Conservation (phyloP, 164 flowering plant genomes). For the Cinnamomum chago region DNA sequence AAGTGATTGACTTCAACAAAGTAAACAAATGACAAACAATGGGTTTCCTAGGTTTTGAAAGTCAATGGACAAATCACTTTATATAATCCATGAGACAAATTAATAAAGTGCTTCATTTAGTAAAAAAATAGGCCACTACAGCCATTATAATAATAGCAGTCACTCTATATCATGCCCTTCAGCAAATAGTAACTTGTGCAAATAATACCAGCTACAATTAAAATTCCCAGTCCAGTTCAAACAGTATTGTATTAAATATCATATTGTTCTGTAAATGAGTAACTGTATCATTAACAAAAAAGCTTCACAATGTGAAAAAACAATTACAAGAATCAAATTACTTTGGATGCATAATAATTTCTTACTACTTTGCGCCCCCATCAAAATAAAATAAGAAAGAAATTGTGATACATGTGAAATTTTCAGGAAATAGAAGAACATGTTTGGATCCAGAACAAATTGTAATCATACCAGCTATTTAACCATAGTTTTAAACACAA, state of each 20-base stretch:
- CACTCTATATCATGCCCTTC: neutral
- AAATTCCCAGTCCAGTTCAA: neutral
- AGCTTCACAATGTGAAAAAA: neutral
- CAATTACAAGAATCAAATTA: neutral
- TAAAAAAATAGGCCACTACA: neutral
- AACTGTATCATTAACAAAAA: neutral
- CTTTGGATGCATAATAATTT: neutral
- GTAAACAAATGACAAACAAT: too few relatives aligned
- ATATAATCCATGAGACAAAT: neutral
- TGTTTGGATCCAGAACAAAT: too few relatives aligned
- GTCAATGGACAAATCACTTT: neutral
- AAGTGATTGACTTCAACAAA: neutral
- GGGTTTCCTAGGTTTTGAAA: too few relatives aligned
- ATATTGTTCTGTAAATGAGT: too few relatives aligned
- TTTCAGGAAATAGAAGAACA: too few relatives aligned
- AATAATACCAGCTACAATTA: neutral
- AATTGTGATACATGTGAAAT: too few relatives aligned
- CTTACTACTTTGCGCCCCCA: too few relatives aligned
- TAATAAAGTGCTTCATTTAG: neutral
- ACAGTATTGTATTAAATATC: neutral
- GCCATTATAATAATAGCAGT: neutral
- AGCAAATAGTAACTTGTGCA: neutral
- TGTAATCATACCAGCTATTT: too few relatives aligned
- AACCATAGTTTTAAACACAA: too few relatives aligned
- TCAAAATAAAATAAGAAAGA: too few relatives aligned